Base-by-base conservation (phyloP, 345 rosid species). In the Linum tenue region DNA sequence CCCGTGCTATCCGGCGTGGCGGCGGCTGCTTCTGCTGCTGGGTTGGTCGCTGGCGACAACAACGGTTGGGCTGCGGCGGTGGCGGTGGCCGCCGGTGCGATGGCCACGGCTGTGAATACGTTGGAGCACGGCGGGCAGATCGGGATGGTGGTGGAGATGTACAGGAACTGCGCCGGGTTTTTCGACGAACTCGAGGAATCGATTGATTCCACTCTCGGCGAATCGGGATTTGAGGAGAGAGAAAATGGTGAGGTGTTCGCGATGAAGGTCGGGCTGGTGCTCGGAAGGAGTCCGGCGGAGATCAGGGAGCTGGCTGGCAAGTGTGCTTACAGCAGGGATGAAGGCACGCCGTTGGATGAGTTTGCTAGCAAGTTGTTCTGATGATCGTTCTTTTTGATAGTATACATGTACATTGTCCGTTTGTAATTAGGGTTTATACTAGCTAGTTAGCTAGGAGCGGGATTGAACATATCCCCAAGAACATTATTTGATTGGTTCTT, bases 131-230 rank as follows among this genome's bases (percentile, higher is more conserved):
- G 78, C 0, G 78, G 65, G 3, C 87, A 83, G 66, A 78, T 83
- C 1, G 87, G 87, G 4, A 83, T 81, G 85, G 85, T 81, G 62
- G 50, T 83, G 11, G 87, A 83, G 67, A 81, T 83, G 82, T 83
- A 83, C 65, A 75, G 84, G 55, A 77, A 79, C 72, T 71, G 73
- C 60, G 78, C 79, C 1, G 87, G 85, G 8, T 76, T 69, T 73
- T 75, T 83, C 37, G 10, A 38, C 3, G 72, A 73, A 2, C 7
- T 77, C 66, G 81, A 73, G 59, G 80, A 77, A 61, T 65, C 76
- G 1, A 73, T 81, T 5, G 75, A 73, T 35, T 60, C 76, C 0
- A 68, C 61, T 4, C 57, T 78, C 11, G 67, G 66, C 8, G 78
- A 70, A 66, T 43, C 58, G 10, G 76, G 75, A 0, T 14, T 35